Evolutionary conservation across 257 asterid genomes (phyloP).

Genomic region (Oldenlandia corymbosa): DNA sequence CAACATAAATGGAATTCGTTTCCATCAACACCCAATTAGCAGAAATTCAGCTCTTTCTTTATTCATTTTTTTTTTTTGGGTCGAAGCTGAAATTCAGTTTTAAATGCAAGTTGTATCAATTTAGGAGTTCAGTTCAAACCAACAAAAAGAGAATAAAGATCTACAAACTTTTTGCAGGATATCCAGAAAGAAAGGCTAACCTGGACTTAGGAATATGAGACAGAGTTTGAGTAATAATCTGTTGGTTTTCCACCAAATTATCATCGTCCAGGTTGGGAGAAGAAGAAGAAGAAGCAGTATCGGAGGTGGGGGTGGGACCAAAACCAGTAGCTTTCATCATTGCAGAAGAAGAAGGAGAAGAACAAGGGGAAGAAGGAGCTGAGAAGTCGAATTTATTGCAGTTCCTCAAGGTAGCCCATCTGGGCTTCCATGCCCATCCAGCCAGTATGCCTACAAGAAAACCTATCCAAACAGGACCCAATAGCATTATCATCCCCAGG

Average conservation of each 20-base stretch:
- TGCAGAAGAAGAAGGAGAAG: constrained; percentile 24
- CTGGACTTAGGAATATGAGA: constrained; percentile 27
- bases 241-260: constrained; percentile 27
- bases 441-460: constrained; percentile 58
- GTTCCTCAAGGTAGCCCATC: constrained; percentile 55
- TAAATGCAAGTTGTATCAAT: neutral
- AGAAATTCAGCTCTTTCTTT: too few relatives aligned
- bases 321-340: constrained; percentile 15
- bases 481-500: constrained; percentile 48
- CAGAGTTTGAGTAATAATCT: constrained; percentile 11
- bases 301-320: constrained; percentile 16
- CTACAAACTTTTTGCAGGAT: neutral
- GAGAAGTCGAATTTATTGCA: constrained; percentile 57
- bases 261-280: constrained; percentile 3
- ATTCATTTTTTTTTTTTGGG: too few relatives aligned
- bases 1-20: too few relatives aligned
- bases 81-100: neutral
- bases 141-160: neutral
- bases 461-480: constrained; percentile 75
- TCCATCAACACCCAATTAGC: too few relatives aligned
- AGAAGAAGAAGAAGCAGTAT: constrained; percentile 20
- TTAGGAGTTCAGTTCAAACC: neutral
- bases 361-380: constrained; percentile 54
- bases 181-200: constrained; percentile 22
- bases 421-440: constrained; percentile 98